A percentile compares a stretch with the other conserved stretches of the same genome.
phyloP scores from a whole-genome alignment of 345 rosid genomes.

The Balakata baccata region DNA sequence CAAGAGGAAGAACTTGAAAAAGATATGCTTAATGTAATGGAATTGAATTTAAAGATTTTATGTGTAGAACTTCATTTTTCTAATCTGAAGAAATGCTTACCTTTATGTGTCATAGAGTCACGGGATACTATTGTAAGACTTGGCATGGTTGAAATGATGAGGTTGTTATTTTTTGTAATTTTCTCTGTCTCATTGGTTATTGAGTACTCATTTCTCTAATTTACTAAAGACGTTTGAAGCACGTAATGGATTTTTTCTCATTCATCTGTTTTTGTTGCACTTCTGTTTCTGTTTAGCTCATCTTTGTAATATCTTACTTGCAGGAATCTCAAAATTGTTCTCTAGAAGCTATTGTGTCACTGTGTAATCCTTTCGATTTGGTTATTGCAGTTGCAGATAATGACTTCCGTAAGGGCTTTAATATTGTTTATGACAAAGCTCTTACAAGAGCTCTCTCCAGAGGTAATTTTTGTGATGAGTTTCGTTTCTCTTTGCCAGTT shows the following conservation, averaged over 20 bases:
- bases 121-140: background rate
- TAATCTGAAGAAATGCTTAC: background rate
- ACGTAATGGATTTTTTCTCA: background rate
- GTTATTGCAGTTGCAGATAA: conserved; percentile 85
- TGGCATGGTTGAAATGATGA: background rate
- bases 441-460: conserved; percentile 62
- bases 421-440: conserved; percentile 76
- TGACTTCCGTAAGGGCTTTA: conserved; percentile 91
- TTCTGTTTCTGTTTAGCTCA: background rate
- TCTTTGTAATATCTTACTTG: conserved; percentile 23
- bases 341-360: conserved; percentile 74
- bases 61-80: background rate
- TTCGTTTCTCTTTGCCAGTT: conserved; percentile 14
- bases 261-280: background rate
- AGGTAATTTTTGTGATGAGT: conserved; percentile 41
- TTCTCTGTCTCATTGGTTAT: background rate
- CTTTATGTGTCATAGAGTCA: background rate
- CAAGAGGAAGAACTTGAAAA: too few relatives aligned
- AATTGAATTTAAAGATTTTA: too few relatives aligned
- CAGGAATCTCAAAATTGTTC: conserved; percentile 69
- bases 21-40: background rate
- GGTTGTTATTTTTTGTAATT: background rate
- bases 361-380: conserved; percentile 95
- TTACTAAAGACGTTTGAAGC: background rate
- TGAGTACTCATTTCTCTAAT: background rate